A percentile compares a stretch with the other conserved stretches of the same genome.
Conservation (phyloP, 371 early-diverging fungal genomes). For the Batkoa obscura region DNA sequence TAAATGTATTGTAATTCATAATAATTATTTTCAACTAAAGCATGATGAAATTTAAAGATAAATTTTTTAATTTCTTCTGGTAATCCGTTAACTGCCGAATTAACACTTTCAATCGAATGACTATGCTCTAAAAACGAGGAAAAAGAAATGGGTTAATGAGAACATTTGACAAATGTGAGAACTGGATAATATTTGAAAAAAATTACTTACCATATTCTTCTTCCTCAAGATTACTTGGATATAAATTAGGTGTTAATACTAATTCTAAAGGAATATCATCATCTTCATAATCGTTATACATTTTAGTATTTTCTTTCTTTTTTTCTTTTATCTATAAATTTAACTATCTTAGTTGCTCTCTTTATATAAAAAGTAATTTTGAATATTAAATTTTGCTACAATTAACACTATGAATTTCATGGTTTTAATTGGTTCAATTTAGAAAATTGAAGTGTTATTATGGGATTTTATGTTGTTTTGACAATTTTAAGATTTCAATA, state of each 20-base stretch:
- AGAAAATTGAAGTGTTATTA: too few relatives aligned
- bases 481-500: too few relatives aligned
- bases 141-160: constrained; percentile 11
- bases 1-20: constrained; percentile 74
- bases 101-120: constrained; percentile 14
- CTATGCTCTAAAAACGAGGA: neutral
- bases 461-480: too few relatives aligned
- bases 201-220: constrained; percentile 21
- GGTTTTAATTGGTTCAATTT: too few relatives aligned
- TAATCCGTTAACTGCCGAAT: constrained; percentile 32
- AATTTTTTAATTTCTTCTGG: constrained; percentile 72
- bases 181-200: constrained; percentile 10
- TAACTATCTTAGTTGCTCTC: too few relatives aligned
- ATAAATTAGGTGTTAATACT: constrained; percentile 49
- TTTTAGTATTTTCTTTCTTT: constrained; percentile 6
- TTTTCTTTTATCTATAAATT: neutral
- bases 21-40: constrained; percentile 54
- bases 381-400: too few relatives aligned
- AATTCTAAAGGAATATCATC: constrained; percentile 69
- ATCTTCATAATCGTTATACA: constrained; percentile 56
- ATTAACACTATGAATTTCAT: too few relatives aligned
- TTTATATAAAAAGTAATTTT: too few relatives aligned
- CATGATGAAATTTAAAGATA: constrained; percentile 57
- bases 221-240: constrained; percentile 22
- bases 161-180: constrained; percentile 19